These are phyloP conservation scores for Suillus sp. DNA, from an alignment of 768 basidiomycete genomes.

Conservation along the genomic window DNA sequence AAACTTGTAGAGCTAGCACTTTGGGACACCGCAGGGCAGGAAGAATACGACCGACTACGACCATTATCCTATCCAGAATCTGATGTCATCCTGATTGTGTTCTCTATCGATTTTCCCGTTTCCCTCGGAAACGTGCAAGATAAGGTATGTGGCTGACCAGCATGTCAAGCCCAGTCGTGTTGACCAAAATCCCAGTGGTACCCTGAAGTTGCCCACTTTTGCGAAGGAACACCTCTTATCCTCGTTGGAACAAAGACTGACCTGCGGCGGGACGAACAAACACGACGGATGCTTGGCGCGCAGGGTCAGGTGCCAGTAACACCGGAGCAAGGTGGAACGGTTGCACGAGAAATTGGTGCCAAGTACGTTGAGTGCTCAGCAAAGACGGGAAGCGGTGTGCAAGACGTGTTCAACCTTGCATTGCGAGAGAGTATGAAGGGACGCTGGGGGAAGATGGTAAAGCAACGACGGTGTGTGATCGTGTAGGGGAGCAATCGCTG, in stretches of 20 bases:
- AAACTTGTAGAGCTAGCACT: slow-evolving; percentile 94
- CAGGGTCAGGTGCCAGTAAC: slow-evolving; percentile 86
- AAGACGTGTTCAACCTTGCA: slow-evolving; percentile 90
- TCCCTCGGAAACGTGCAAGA: slow-evolving; percentile 90
- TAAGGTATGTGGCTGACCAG: slow-evolving; percentile 55
- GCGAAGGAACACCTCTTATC: slow-evolving; percentile 85
- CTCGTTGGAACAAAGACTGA: slow-evolving; percentile 95
- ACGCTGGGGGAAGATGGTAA: slow-evolving; percentile 72
- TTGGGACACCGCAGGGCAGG: slow-evolving; percentile 98
- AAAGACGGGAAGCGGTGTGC: slow-evolving; percentile 87
- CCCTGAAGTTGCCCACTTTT: slow-evolving; percentile 91
- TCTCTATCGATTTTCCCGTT: slow-evolving; percentile 90
- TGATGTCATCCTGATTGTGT: slow-evolving; percentile 91
- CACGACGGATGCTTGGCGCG: slow-evolving; percentile 84
- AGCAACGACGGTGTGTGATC: slow-evolving; percentile 73
- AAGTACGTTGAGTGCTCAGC: slow-evolving; percentile 93
- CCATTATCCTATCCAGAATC: slow-evolving; percentile 88
- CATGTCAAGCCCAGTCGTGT: neutral
- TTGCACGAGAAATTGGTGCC: slow-evolving; percentile 92
- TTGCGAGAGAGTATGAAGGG: slow-evolving; percentile 87
- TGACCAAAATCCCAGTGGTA: slow-evolving; percentile 65
- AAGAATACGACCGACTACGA: slow-evolving; percentile 91
- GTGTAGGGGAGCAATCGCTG: slow-evolving; percentile 23
- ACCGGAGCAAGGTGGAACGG: slow-evolving; percentile 76
- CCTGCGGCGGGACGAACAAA: slow-evolving; percentile 82